These are phyloP conservation scores for Triadica sebifera DNA, from an alignment of 345 rosid species.

Conservation along the genomic window DNA sequence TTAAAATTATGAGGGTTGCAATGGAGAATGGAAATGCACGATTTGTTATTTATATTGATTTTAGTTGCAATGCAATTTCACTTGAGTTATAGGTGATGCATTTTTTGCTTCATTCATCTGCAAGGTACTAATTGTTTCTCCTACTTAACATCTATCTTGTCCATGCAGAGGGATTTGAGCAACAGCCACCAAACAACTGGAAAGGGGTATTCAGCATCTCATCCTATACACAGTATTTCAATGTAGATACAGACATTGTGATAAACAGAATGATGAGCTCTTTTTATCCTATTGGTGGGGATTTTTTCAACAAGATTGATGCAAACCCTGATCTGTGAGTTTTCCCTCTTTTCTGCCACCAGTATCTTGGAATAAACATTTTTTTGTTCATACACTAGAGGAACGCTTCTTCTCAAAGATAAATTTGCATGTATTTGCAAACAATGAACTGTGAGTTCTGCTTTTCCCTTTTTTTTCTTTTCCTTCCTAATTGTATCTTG, in stretches of 20 bases:
- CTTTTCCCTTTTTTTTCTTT: background rate
- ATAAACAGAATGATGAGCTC: slow-evolving; percentile 78
- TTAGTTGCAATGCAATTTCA: background rate
- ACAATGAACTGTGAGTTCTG: background rate
- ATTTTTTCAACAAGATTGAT: slow-evolving; percentile 85
- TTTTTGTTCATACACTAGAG: background rate
- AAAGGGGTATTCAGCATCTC: slow-evolving; percentile 73
- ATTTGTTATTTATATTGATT: background rate
- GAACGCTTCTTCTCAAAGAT: slow-evolving; percentile 1
- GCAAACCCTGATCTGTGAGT: slow-evolving; percentile 96
- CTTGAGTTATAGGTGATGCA: background rate
- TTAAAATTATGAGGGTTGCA: background rate
- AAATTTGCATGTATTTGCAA: background rate
- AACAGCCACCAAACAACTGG: slow-evolving; percentile 80
- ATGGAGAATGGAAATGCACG: background rate
- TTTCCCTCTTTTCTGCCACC: background rate
- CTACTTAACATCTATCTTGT: background rate
- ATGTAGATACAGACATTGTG: slow-evolving; percentile 85
- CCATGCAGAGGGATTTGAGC: slow-evolving; percentile 69
- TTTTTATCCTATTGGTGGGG: slow-evolving; percentile 61
- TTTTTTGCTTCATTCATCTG: background rate
- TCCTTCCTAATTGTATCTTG: background rate
- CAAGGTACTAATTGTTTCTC: background rate
- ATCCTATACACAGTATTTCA: slow-evolving; percentile 79
- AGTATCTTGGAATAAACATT: slow-evolving; percentile 3